Evolutionary conservation across 2,329 filamentous ascomycete species (phyloP), one percentile per base, ranked within the genome.

Genomic region (Stemphylium vesicarium): DNA sequence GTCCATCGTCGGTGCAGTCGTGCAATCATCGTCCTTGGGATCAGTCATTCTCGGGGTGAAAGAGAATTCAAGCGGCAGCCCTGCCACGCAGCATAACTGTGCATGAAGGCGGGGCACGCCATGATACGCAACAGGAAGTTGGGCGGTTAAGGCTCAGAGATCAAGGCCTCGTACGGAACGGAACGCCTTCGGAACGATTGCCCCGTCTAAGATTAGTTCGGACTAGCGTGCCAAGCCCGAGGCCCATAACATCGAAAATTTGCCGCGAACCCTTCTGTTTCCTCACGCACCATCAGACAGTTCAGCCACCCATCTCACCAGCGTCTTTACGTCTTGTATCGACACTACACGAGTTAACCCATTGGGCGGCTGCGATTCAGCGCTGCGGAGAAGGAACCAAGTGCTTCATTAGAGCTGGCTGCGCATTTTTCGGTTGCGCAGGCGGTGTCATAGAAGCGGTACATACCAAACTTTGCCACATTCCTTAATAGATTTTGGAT

Each of bases 391-490:
- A 86, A 74, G 72, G 75, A 82, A 72, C 64, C 62, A 65, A 68
- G 79, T 83, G 83, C 84, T 80, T 84, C 84, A 88, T 88, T 88
- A 89, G 86, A 89, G 82, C 86, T 88, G 86, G 85, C 86, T 84
- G 82, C 79, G 85, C 80, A 85, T 83, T 79, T 66, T 81, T 72
- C 76, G 73, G 80, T 91, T 89, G 85, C 85, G 84, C 84, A 84
- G 88, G 86, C 88, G 85, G 90, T 87, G 89, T 93, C 90, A 92
- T 89, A 92, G 86, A 88, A 79, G 84, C 84, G 87, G 80, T 69
- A 92, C 89, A 92, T 86, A 58, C 20, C n/a, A 31, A 48, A 31
- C 18, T 22, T 26, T 24, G 10, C 11, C 31, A 15, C 22, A 32
- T 36, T 20, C 16, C n/a, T 12, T 11, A 10, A 41, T 22, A 18